Evolutionary conservation across 352 stramenopile species (phyloP).

Genomic region (Hyaloperonospora brassicae): DNA sequence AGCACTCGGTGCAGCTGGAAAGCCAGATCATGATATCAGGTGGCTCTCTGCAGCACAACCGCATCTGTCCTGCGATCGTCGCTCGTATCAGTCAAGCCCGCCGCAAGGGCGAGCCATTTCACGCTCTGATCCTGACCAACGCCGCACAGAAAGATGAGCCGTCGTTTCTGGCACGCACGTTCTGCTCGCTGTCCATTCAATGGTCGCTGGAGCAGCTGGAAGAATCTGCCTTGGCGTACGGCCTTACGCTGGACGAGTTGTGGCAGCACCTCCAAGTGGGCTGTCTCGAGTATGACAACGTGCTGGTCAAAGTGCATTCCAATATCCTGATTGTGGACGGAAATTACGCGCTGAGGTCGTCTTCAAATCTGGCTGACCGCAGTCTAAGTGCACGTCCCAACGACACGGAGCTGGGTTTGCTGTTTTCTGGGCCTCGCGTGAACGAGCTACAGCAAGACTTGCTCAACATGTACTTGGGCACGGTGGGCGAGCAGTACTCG

Average conservation of each 20-base stretch:
- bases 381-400: slow-evolving; percentile 59
- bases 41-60: slow-evolving; percentile 62
- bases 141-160: slow-evolving; percentile 70
- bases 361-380: slow-evolving; percentile 68
- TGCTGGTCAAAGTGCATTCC: slow-evolving; percentile 71
- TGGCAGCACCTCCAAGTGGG: slow-evolving; percentile 42
- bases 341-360: slow-evolving; percentile 59
- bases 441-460: slow-evolving; percentile 49
- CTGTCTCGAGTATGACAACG: slow-evolving; percentile 33
- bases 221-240: slow-evolving; percentile 34
- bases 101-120: slow-evolving; percentile 31
- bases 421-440: slow-evolving; percentile 43
- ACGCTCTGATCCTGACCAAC: slow-evolving; percentile 65
- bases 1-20: slow-evolving; percentile 58
- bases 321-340: slow-evolving; percentile 75
- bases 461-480: slow-evolving; percentile 60
- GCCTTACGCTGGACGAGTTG: slow-evolving; percentile 34
- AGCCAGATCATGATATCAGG: slow-evolving; percentile 80
- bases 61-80: slow-evolving; percentile 57
- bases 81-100: slow-evolving; percentile 39
- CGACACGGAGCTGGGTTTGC: slow-evolving; percentile 60
- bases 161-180: slow-evolving; percentile 63
- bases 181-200: slow-evolving; percentile 69
- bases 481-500: slow-evolving; percentile 23
- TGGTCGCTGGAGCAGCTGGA: slow-evolving; percentile 72